Conservation (phyloP, 495 filamentous ascomycete species). For the Rhizodiscina lignyota region DNA sequence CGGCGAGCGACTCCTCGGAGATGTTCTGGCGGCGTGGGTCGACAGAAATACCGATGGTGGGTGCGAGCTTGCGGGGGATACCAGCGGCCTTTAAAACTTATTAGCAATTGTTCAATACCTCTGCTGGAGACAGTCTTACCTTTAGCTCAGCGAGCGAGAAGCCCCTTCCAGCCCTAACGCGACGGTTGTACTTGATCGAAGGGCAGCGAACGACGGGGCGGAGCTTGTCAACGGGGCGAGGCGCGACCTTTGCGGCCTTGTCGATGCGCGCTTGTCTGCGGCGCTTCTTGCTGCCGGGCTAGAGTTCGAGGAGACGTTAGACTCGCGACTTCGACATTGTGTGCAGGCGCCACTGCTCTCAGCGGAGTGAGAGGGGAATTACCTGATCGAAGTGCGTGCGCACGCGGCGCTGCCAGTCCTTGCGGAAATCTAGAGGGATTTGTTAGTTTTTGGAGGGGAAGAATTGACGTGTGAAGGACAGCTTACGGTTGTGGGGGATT, state of each 20-base stretch:
- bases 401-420: slow-evolving; percentile 99
- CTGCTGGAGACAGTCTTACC: slow-evolving; percentile 33
- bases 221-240: slow-evolving; percentile 92
- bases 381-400: slow-evolving; percentile 99
- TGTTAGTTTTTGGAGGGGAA: slow-evolving; percentile 8
- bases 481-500: slow-evolving; percentile 90
- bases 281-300: slow-evolving; percentile 89
- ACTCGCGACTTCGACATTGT: slow-evolving; percentile 4
- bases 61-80: slow-evolving; percentile 84
- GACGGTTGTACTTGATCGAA: slow-evolving; percentile 90
- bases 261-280: slow-evolving; percentile 75
- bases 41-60: slow-evolving; percentile 91
- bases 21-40: slow-evolving; percentile 94
- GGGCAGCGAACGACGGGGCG: slow-evolving; percentile 91
- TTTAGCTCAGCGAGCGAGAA: slow-evolving; percentile 96
- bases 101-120: not conserved
- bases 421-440: slow-evolving; percentile 72
- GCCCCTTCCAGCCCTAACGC: slow-evolving; percentile 86
- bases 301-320: not conserved
- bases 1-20: slow-evolving; percentile 77
- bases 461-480: not conserved
- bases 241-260: slow-evolving; percentile 87
- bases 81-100: slow-evolving; percentile 59
- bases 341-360: slow-evolving; percentile 27
- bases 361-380: slow-evolving; percentile 29